A percentile compares a stretch with the other conserved stretches of the same genome.
Evolutionary conservation across 202 grass and related monocot species (phyloP).

Genomic region (Musa balbisiana): DNA sequence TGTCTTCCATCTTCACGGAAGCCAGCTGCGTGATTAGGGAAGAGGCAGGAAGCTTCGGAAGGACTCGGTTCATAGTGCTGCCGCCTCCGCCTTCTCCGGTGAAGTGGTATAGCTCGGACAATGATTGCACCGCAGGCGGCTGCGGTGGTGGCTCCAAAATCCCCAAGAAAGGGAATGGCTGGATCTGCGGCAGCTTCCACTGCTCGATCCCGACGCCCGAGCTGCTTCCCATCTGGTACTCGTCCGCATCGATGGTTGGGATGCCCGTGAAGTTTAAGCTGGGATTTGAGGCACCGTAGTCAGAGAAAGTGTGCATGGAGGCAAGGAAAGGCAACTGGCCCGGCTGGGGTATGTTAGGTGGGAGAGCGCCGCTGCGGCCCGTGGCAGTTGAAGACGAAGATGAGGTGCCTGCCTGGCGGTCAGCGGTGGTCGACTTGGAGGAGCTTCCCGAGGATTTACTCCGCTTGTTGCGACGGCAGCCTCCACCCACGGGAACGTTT

Average conservation of each 20-base stretch:
- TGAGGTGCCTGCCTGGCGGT: conserved; percentile 30
- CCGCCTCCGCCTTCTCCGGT: background rate
- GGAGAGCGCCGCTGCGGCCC: conserved; percentile 25
- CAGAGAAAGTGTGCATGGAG: conserved; percentile 44
- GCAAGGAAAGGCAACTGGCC: conserved; percentile 54
- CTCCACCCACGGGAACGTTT: conserved; percentile 78
- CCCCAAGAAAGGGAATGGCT: conserved; percentile 62
- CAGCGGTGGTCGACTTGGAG: conserved; percentile 36
- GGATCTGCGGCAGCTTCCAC: conserved; percentile 61
- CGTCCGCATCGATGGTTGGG: conserved; percentile 44
- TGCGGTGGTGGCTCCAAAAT: background rate
- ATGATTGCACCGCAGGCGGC: conserved; percentile 16
- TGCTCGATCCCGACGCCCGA: conserved; percentile 41
- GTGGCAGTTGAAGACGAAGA: conserved; percentile 59
- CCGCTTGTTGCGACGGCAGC: conserved; percentile 95
- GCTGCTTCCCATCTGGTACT: conserved; percentile 42
- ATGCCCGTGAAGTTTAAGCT: conserved; percentile 60
- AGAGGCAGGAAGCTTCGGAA: conserved; percentile 37
- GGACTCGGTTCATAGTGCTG: conserved; percentile 33
- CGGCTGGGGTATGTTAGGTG: conserved; percentile 28
- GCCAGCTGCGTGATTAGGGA: conserved; percentile 50
- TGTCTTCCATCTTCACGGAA: conserved; percentile 26
- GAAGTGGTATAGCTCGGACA: conserved; percentile 30
- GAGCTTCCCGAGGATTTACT: conserved; percentile 57
- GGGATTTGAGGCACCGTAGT: conserved; percentile 32